Percentiles rank a stretch among this genome's conserved stretches.
These are phyloP conservation scores for Termitomyces sp. DNA, from an alignment of 768 basidiomycete species.

Conservation along the genomic window DNA sequence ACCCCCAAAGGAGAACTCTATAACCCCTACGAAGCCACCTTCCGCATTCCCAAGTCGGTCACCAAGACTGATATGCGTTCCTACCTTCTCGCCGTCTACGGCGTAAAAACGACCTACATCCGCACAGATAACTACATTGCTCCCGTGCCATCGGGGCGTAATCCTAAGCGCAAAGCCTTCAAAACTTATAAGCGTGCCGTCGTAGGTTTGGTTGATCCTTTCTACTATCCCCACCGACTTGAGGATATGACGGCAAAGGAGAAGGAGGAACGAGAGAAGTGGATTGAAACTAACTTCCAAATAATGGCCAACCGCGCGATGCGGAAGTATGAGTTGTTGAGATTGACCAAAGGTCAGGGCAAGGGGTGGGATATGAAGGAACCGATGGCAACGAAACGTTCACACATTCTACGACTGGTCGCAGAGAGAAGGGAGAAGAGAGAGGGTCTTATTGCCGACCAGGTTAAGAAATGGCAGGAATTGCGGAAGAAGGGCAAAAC, in stretches of 20 bases:
- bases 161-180: slow-evolving; percentile 27
- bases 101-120: slow-evolving; percentile 86
- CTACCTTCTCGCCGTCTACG: slow-evolving; percentile 80
- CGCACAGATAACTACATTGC: slow-evolving; percentile 90
- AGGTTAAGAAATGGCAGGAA: slow-evolving; percentile 28
- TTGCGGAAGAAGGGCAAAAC: slow-evolving; percentile 26
- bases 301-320: slow-evolving; percentile 30
- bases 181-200: slow-evolving; percentile 87
- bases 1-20: slow-evolving; percentile 74
- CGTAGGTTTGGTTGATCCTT: slow-evolving; percentile 87
- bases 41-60: slow-evolving; percentile 82
- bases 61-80: slow-evolving; percentile 92
- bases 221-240: slow-evolving; percentile 81
- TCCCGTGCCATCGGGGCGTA: slow-evolving; percentile 32
- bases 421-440: slow-evolving; percentile 35
- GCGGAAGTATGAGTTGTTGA: slow-evolving; percentile 32
- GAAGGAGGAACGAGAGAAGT: slow-evolving; percentile 48
- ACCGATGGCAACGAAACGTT: slow-evolving; percentile 36
- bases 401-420: slow-evolving; percentile 38
- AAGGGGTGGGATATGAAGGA: slow-evolving; percentile 38
- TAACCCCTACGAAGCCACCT: slow-evolving; percentile 93
- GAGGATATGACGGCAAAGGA: slow-evolving; percentile 70
- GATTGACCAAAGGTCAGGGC: slow-evolving; percentile 31
- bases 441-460: slow-evolving; percentile 30
- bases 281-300: slow-evolving; percentile 59